Base-by-base conservation (phyloP, 73 alveolate genomes). In the Paramecium primaurelia region DNA sequence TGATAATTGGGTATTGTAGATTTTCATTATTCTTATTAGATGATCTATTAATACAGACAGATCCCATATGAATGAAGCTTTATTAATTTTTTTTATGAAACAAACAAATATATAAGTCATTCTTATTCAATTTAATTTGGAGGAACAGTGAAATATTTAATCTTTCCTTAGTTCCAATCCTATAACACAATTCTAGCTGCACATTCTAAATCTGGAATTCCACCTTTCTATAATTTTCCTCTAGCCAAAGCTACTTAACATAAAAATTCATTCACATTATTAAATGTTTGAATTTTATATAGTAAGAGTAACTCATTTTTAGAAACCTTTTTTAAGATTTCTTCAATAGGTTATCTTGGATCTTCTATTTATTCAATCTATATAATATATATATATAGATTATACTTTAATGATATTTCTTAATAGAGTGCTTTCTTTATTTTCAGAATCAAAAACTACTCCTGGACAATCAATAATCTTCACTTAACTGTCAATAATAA, bases 381-480 rank as follows among this genome's bases (percentile, higher is more conserved):
- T 14, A 5, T 1, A 10, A 5, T 1, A 10, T 37, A 22, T 80
- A n/a, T 8, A 14, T 4, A 45, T 45, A 3, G 16, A 80, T 38
- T 0, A 25, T 28, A 97, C 95, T 84, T 97, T 97, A 26, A 98
- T 93, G 30, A 97, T 95, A 92, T 97, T 93, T 91, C 99, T 96
- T 44, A 98, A 93, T 26, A 98, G 86, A 54, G 96, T 95, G 89
- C 97, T 95, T 16, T 95, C 97, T 69, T 92, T 90, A 47, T 91
- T 96, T 45, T 95, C 95, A 54, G 94, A 92, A 30, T 95, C 96
- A 86, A 97, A 94, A 32, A 98, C 99, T 37, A 98, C 99, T 38
- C 99, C 99, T 58, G 99, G 99, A 60, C 99, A 97, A 92, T 98
- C 99, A 36, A 98, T 91, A 85, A 98, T 85, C 58, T 95, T 97